Evolutionary conservation across 139 green algal genomes (phyloP).

Genomic region (Asterochloris erici): DNA sequence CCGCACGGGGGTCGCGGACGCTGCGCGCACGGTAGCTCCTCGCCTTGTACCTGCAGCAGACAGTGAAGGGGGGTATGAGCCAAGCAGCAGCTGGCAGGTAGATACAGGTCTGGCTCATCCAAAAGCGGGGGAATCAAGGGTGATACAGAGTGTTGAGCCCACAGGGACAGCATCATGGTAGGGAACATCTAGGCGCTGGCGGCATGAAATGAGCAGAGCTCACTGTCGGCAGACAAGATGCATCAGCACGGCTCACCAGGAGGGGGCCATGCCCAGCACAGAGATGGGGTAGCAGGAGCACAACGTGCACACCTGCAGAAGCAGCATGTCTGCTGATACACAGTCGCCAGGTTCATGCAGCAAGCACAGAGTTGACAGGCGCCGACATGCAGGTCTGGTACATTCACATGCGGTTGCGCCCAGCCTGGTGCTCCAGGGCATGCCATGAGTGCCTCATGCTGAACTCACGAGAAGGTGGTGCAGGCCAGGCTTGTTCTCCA

Average conservation of each 20-base stretch:
- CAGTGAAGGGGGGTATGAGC: no score
- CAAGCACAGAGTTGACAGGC: no score
- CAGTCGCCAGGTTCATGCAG: no score
- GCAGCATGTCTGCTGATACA: no score
- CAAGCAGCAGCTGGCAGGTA: neutral
- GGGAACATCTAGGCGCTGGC: neutral
- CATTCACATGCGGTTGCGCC: no score
- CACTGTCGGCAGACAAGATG: no score
- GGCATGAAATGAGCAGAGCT: neutral
- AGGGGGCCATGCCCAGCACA: constrained; percentile 36
- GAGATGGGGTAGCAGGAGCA: constrained; percentile 48
- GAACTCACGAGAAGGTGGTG: constrained; percentile 36
- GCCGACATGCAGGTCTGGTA: no score
- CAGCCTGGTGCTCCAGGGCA: no score
- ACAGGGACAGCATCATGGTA: no score
- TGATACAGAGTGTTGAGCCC: neutral
- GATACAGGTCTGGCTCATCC: neutral
- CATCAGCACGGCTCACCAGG: constrained; percentile 25
- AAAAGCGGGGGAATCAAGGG: neutral
- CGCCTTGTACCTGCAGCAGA: constrained; percentile 7
- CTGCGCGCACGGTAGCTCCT: constrained; percentile 34
- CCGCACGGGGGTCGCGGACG: constrained; percentile 31
- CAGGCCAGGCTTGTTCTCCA: constrained; percentile 42
- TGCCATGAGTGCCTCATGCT: no score
- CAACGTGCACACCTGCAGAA: constrained; percentile 41